Conservation (phyloP, 495 filamentous ascomycete species). For the Penicillium antarcticum region DNA sequence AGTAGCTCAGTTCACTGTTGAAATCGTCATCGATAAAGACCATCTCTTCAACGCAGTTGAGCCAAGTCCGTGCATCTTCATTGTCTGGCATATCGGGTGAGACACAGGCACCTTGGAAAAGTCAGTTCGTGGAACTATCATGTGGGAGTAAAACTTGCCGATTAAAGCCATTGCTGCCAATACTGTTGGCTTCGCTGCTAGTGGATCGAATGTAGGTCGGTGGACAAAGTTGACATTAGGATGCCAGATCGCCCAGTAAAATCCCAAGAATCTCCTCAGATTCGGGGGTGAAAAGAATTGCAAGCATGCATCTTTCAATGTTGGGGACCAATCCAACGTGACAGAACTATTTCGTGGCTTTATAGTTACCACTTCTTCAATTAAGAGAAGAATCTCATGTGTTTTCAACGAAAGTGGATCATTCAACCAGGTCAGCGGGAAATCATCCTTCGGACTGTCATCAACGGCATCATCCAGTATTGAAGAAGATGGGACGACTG, state of each 20-base stretch:
- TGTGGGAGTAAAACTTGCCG: background rate
- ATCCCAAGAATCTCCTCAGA: conserved; percentile 10
- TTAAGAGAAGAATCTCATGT: conserved; percentile 19
- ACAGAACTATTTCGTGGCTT: conserved; percentile 24
- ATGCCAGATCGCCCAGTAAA: conserved; percentile 25
- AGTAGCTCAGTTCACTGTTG: conserved; percentile 15
- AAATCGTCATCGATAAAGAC: conserved; percentile 24
- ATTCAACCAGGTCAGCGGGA: conserved; percentile 9
- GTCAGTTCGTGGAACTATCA: background rate
- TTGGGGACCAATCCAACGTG: conserved; percentile 18
- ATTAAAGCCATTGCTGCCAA: conserved; percentile 19
- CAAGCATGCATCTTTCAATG: conserved; percentile 12
- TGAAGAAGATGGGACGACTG: background rate
- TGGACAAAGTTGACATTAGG: conserved; percentile 24
- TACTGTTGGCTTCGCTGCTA: conserved; percentile 14
- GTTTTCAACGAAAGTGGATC: conserved; percentile 21
- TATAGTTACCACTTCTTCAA: conserved; percentile 23
- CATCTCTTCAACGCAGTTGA: conserved; percentile 24
- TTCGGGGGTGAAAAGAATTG: conserved; percentile 23
- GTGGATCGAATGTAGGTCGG: conserved; percentile 15
- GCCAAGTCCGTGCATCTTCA: conserved; percentile 18
- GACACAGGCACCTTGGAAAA: conserved; percentile 11
- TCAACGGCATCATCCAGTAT: conserved; percentile 5
- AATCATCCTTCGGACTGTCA: background rate
- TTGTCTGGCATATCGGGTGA: conserved; percentile 19